phyloP scores from a whole-genome alignment of 2,329 filamentous ascomycete genomes.

The Fusarium miscanthi region DNA sequence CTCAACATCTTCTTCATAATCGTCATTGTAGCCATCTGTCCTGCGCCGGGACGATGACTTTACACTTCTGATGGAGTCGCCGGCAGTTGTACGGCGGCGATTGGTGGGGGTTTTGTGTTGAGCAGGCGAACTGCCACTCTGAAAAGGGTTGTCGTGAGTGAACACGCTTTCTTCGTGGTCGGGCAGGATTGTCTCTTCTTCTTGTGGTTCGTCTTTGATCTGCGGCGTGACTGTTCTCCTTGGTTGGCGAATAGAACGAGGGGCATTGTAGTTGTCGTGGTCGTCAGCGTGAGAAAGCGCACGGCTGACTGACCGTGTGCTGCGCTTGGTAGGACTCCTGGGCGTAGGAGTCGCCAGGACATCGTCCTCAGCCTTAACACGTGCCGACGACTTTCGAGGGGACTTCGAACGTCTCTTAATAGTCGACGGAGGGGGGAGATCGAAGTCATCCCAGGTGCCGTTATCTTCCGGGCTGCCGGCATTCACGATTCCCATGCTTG shows the following conservation, averaged over 20 bases:
- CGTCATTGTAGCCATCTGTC: slow-evolving; percentile 51
- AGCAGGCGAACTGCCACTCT: slow-evolving; percentile 79
- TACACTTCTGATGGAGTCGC: slow-evolving; percentile 55
- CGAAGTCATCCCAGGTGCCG: slow-evolving; percentile 70
- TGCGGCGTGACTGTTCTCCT: slow-evolving; percentile 64
- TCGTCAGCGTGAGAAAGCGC: slow-evolving; percentile 65
- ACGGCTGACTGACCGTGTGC: slow-evolving; percentile 64
- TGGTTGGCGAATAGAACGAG: slow-evolving; percentile 60
- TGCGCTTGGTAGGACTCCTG: slow-evolving; percentile 65
- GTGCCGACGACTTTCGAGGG: slow-evolving; percentile 64
- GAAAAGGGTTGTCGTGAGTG: slow-evolving; percentile 91
- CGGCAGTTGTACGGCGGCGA: slow-evolving; percentile 61
- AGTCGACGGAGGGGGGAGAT: slow-evolving; percentile 61
- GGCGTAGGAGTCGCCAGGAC: slow-evolving; percentile 53
- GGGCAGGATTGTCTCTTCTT: slow-evolving; percentile 40
- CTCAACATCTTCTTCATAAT: slow-evolving; percentile 51
- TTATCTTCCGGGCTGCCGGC: slow-evolving; percentile 74
- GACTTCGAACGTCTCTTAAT: slow-evolving; percentile 65
- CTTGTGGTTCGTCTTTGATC: slow-evolving; percentile 65
- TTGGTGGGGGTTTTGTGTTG: slow-evolving; percentile 59
- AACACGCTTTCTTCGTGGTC: slow-evolving; percentile 73
- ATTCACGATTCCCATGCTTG: slow-evolving; percentile 84
- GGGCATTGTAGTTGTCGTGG: slow-evolving; percentile 53
- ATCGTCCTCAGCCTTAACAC: slow-evolving; percentile 64
- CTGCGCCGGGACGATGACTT: slow-evolving; percentile 57